Percentiles rank a stretch among this genome's conserved stretches.
These are phyloP conservation scores for Penicillium antarcticum DNA, from an alignment of 495 filamentous ascomycete species.

Conservation along the genomic window DNA sequence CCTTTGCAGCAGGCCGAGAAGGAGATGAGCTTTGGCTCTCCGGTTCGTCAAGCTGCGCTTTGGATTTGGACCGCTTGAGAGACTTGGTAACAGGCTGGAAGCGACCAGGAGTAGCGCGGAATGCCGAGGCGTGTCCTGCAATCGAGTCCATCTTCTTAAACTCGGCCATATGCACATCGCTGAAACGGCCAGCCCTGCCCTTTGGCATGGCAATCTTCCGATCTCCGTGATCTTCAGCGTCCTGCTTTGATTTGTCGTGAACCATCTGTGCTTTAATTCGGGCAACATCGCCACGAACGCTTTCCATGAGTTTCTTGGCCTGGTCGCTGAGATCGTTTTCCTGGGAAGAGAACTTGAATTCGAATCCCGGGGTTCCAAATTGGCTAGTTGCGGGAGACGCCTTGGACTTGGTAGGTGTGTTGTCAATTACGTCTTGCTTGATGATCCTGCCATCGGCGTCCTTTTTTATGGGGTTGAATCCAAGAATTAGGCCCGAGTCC, in stretches of 20 bases:
- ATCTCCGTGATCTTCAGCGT: constrained; percentile 35
- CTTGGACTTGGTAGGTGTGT: constrained; percentile 45
- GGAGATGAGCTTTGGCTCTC: constrained; percentile 31
- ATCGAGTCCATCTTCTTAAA: constrained; percentile 99
- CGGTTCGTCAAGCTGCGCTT: constrained; percentile 64
- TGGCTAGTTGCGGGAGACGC: constrained; percentile 34
- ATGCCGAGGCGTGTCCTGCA: constrained; percentile 75
- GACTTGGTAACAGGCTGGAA: constrained; percentile 51
- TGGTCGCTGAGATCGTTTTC: constrained; percentile 65
- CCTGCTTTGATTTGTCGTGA: constrained; percentile 49
- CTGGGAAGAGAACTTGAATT: constrained; percentile 65
- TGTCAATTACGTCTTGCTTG: constrained; percentile 25
- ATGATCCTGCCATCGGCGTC: constrained; percentile 39
- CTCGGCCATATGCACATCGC: constrained; percentile 75
- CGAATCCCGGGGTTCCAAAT: constrained; percentile 62
- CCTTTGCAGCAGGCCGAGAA: constrained; percentile 38
- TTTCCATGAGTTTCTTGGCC: constrained; percentile 75
- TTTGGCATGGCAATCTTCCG: constrained; percentile 77
- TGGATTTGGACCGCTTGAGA: constrained; percentile 74
- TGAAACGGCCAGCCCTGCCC: constrained; percentile 73
- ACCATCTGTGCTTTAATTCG: constrained; percentile 63
- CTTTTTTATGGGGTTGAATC: constrained; percentile 61
- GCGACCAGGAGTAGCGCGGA: constrained; percentile 61
- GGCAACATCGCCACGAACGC: constrained; percentile 64
- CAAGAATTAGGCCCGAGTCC: constrained; percentile 63